These are phyloP conservation scores for Taphrina betulina DNA, from an alignment of 1,139 yeast species.

Conservation along the genomic window DNA sequence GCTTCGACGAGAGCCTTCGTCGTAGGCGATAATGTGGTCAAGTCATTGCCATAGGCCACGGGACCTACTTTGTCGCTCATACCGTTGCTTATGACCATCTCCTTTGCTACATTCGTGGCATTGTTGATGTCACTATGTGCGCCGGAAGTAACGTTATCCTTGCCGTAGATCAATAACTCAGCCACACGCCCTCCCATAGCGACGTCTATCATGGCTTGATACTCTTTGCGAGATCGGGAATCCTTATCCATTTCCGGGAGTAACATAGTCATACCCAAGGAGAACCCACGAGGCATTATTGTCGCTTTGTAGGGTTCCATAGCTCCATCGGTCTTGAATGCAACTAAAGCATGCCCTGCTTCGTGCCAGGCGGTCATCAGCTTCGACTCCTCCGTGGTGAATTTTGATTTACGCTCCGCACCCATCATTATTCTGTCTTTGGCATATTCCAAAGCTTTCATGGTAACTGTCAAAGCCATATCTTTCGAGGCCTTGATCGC, in stretches of 20 bases:
- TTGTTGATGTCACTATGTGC: conserved; percentile 60
- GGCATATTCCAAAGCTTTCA: conserved; percentile 97
- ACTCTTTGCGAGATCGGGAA: conserved; percentile 84
- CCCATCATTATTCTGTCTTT: conserved; percentile 97
- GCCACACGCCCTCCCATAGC: conserved; percentile 99
- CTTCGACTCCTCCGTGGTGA: conserved; percentile 90
- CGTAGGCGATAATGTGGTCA: conserved; percentile 52
- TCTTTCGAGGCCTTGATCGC: conserved; percentile 95
- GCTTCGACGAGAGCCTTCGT: conserved; percentile 87
- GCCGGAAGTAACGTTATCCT: conserved; percentile 79
- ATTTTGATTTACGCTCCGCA: conserved; percentile 97
- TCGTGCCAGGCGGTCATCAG: conserved; percentile 96
- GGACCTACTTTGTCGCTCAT: conserved; percentile 96
- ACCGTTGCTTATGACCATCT: conserved; percentile 95
- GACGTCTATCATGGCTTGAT: conserved; percentile 88
- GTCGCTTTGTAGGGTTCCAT: conserved; percentile 96
- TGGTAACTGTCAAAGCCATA: conserved; percentile 84
- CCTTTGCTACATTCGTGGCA: conserved; percentile 91
- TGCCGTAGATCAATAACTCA: conserved; percentile 87
- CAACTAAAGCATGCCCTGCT: conserved; percentile 99
- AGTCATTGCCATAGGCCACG: conserved; percentile 54
- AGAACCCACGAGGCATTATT: conserved; percentile 92
- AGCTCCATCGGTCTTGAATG: conserved; percentile 92
- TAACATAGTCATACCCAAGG: conserved; percentile 94
- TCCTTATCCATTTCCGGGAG: conserved; percentile 98